Percentiles rank a stretch among this genome's conserved stretches.
These are phyloP conservation scores for Pyrenula massariospora DNA, from an alignment of 495 filamentous ascomycete species.

Conservation along the genomic window DNA sequence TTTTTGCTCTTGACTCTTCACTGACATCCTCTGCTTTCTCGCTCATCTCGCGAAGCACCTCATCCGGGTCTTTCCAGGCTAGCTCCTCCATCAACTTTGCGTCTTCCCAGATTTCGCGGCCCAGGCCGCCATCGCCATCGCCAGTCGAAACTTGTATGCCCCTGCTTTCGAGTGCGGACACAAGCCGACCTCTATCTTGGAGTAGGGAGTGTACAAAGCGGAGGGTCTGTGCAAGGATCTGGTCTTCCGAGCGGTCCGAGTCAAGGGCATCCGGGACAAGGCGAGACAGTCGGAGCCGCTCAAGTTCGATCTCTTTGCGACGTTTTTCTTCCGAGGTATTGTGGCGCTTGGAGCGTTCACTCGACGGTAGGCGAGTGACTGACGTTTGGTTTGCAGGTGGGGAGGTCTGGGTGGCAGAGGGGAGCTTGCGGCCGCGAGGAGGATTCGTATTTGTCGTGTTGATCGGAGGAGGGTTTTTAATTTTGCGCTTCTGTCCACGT, in stretches of 20 bases:
- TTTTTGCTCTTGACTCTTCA: neutral
- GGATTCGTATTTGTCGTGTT: neutral
- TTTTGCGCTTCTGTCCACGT: neutral
- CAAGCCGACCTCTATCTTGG: neutral
- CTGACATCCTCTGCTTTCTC: neutral
- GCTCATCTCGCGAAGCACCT: neutral
- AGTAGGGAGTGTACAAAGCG: neutral
- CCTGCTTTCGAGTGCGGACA: neutral
- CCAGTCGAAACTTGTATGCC: neutral
- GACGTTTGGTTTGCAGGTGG: neutral
- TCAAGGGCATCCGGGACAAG: neutral
- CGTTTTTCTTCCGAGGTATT: neutral
- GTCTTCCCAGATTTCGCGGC: neutral
- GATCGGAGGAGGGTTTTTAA: neutral
- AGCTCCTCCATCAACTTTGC: neutral
- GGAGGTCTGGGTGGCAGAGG: neutral
- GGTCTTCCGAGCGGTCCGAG: neutral
- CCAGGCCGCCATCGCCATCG: neutral
- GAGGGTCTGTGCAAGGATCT: neutral
- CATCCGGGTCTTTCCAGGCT: neutral
- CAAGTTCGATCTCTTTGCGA: neutral
- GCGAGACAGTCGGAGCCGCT: neutral
- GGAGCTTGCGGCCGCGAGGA: neutral
- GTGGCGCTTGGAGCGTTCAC: neutral
- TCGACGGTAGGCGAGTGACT: neutral